phyloP scores from a whole-genome alignment of 768 basidiomycete species.

The Collybiopsis luxurians region DNA sequence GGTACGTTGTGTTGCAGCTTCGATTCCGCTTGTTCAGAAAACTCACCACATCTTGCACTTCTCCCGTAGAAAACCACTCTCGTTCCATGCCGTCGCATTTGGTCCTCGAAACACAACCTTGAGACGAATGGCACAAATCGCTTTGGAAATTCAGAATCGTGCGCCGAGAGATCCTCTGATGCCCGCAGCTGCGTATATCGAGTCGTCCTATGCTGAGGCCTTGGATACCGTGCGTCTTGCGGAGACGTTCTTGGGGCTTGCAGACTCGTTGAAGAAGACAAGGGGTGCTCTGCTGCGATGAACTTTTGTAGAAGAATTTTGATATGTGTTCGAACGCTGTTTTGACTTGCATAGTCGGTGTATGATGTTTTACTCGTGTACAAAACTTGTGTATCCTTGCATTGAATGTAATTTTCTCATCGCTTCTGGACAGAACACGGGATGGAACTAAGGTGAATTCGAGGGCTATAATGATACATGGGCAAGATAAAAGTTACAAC shows the following conservation, averaged over 20 bases:
- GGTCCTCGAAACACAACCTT: constrained; percentile 33
- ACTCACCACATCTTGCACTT: too few relatives aligned
- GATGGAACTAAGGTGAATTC: too few relatives aligned
- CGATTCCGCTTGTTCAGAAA: too few relatives aligned
- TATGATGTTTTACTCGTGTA: too few relatives aligned
- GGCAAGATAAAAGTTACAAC: too few relatives aligned
- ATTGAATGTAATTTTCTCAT: too few relatives aligned
- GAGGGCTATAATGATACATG: too few relatives aligned
- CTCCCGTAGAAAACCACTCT: constrained; percentile 50
- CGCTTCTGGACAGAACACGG: too few relatives aligned
- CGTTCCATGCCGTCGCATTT: constrained; percentile 60
- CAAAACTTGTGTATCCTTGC: too few relatives aligned
- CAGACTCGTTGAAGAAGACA: constrained; percentile 55
- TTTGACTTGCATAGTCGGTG: too few relatives aligned
- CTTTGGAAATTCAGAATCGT: constrained; percentile 41
- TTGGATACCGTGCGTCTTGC: constrained; percentile 55
- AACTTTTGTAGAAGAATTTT: constrained; percentile 1
- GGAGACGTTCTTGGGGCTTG: constrained; percentile 56
- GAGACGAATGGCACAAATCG: constrained; percentile 51
- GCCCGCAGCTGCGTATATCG: constrained; percentile 27
- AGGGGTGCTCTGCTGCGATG: constrained; percentile 44
- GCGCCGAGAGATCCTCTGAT: constrained; percentile 38
- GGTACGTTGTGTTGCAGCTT: constrained; percentile 34
- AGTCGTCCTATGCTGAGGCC: constrained; percentile 49
- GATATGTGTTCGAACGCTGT: too few relatives aligned